These are phyloP conservation scores for Nitzschia putrida DNA, from an alignment of 108 stramenopile species.

Conservation along the genomic window DNA sequence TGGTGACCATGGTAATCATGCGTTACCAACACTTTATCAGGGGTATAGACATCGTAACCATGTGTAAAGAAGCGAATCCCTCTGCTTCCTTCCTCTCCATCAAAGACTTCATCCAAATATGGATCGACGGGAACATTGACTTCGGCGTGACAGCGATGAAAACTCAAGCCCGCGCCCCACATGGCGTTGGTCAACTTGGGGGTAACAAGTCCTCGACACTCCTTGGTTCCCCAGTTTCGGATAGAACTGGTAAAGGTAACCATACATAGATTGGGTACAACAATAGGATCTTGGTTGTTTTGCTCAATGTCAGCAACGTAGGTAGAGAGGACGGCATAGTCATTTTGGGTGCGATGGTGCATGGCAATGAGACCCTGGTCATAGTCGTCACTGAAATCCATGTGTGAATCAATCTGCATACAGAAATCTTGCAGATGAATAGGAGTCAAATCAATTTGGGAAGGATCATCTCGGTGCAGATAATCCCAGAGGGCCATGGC, in stretches of 20 bases:
- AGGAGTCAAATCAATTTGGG: slow-evolving; percentile 17
- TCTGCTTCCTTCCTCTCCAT: slow-evolving; percentile 89
- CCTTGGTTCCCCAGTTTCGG: slow-evolving; percentile 70
- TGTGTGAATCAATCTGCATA: slow-evolving; percentile 85
- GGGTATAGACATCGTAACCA: slow-evolving; percentile 92
- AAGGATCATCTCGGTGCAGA: slow-evolving; percentile 22
- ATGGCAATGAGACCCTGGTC: slow-evolving; percentile 66
- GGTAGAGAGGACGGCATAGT: slow-evolving; percentile 84
- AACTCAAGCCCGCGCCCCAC: slow-evolving; percentile 86
- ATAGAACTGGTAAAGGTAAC: slow-evolving; percentile 61
- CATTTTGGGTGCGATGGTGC: slow-evolving; percentile 80
- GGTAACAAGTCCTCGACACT: slow-evolving; percentile 40
- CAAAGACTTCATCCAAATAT: slow-evolving; percentile 74
- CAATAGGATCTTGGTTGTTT: slow-evolving; percentile 46
- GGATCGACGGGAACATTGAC: slow-evolving; percentile 87
- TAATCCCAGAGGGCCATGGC: slow-evolving; percentile 45
- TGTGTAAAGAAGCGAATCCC: slow-evolving; percentile 82
- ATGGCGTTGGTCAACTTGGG: slow-evolving; percentile 74
- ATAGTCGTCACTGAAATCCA: slow-evolving; percentile 73
- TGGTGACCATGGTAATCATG: slow-evolving; percentile 83
- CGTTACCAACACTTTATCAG: slow-evolving; percentile 64
- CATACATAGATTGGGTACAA: slow-evolving; percentile 77
- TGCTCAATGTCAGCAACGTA: slow-evolving; percentile 77
- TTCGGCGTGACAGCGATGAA: slow-evolving; percentile 84
- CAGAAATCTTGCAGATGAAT: slow-evolving; percentile 81